These are phyloP conservation scores for Umbilicus rupestris DNA, from an alignment of 164 flowering plant species.

Conservation along the genomic window DNA sequence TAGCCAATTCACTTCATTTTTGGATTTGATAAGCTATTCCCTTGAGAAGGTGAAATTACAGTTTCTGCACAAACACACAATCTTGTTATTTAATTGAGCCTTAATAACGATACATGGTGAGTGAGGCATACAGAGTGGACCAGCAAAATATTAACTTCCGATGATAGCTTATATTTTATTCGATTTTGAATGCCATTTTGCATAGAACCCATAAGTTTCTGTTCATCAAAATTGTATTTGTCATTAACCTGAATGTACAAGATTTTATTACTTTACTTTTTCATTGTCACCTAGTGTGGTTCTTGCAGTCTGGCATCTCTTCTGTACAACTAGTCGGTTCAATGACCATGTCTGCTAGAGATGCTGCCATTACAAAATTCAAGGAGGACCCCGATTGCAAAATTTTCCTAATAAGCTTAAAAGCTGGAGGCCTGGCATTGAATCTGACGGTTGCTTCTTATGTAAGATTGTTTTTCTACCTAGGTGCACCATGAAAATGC, in stretches of 20 bases:
- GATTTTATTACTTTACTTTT: too few relatives aligned
- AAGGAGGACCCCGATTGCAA: conserved; percentile 81
- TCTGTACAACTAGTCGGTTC: conserved; percentile 79
- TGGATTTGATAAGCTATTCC: conserved; percentile 82
- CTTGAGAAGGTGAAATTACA: conserved; percentile 54
- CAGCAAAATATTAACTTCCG: too few relatives aligned
- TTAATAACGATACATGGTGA: background rate
- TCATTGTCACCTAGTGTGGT: too few relatives aligned
- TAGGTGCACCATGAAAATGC: background rate
- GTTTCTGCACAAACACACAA: background rate
- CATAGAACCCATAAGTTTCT: background rate
- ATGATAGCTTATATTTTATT: background rate
- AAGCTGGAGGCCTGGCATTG: conserved; percentile 96
- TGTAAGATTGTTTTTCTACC: conserved; percentile 30
- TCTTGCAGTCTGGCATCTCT: conserved; percentile 64
- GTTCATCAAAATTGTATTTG: background rate
- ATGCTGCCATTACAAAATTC: conserved; percentile 65
- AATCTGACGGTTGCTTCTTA: conserved; percentile 95
- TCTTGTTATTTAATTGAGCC: background rate
- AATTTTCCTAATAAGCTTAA: conserved; percentile 89
- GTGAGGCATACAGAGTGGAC: background rate
- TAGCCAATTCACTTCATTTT: conserved; percentile 93
- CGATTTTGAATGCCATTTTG: background rate
- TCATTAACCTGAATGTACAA: background rate
- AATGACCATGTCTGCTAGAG: conserved; percentile 74